These are phyloP conservation scores for Neofusicoccum sp. DNA, from an alignment of 2,329 filamentous ascomycete species.

Conservation along the genomic window DNA sequence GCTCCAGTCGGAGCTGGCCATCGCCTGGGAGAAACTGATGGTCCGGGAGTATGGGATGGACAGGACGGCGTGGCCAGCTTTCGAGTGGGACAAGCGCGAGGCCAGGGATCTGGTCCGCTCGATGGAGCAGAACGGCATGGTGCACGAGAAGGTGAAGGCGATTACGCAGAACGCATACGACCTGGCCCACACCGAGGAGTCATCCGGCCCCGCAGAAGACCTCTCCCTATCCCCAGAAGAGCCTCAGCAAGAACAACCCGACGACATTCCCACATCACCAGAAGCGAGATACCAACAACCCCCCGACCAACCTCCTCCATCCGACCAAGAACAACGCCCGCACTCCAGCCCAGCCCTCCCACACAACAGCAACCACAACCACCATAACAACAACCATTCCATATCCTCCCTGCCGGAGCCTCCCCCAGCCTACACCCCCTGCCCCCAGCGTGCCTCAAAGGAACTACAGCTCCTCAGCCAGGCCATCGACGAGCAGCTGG, in stretches of 20 bases:
- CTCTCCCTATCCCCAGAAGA: background rate
- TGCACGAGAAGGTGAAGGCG: conserved; percentile 58
- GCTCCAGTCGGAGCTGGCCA: conserved; percentile 65
- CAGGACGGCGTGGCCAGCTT: conserved; percentile 43
- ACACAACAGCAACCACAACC: background rate
- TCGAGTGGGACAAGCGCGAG: conserved; percentile 66
- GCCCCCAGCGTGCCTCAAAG: background rate
- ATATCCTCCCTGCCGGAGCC: background rate
- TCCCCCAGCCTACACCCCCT: background rate
- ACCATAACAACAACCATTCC: background rate
- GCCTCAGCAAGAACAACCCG: background rate
- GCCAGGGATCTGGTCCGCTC: conserved; percentile 66
- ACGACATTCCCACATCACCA: background rate
- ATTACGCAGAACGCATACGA: conserved; percentile 63
- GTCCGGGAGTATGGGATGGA: conserved; percentile 58
- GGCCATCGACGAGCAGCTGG: conserved; percentile 12
- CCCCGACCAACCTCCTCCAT: background rate
- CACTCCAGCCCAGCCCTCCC: background rate
- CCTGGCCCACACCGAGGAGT: conserved; percentile 37
- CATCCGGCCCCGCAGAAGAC: background rate
- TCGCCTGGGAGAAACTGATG: conserved; percentile 64
- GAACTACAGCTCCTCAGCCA: conserved; percentile 10
- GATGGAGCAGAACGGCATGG: conserved; percentile 59
- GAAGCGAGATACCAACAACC: background rate
- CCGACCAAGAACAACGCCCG: background rate